Conservation (phyloP, 768 basidiomycete genomes). For the Tylopilus sp. region DNA sequence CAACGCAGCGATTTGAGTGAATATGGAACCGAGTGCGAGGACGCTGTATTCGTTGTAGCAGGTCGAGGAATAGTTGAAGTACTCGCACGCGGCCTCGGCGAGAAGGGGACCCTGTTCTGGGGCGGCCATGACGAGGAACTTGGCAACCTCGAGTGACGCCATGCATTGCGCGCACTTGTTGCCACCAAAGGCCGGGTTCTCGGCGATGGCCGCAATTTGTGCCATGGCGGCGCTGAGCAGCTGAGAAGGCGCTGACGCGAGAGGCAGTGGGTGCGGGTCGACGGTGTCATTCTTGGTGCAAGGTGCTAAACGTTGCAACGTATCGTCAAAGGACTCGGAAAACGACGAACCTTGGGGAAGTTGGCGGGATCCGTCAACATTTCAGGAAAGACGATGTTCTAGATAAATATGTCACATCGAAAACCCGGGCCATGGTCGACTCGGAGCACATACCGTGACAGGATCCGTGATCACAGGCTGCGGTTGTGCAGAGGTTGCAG, state of each 20-base stretch:
- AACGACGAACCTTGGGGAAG: conserved; percentile 39
- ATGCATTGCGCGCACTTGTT: conserved; percentile 38
- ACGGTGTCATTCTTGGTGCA: conserved; percentile 36
- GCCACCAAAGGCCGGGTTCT: conserved; percentile 34
- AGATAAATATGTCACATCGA: not conserved
- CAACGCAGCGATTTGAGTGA: conserved; percentile 43
- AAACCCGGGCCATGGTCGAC: not conserved
- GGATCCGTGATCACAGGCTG: conserved; percentile 72
- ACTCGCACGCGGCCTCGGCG: conserved; percentile 38
- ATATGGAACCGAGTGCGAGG: conserved; percentile 36
- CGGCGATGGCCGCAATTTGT: conserved; percentile 36
- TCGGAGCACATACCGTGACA: conserved; percentile 42
- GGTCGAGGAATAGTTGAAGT: conserved; percentile 35
- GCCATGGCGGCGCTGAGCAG: conserved; percentile 36
- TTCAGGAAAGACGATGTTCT: conserved; percentile 55
- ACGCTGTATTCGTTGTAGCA: conserved; percentile 35
- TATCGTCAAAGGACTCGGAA: not conserved
- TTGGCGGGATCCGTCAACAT: conserved; percentile 8
- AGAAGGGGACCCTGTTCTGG: conserved; percentile 41
- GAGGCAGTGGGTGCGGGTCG: conserved; percentile 44
- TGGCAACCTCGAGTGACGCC: conserved; percentile 37
- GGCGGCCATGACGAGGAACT: conserved; percentile 40
- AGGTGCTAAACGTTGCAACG: too few relatives aligned
- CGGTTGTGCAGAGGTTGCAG: conserved; percentile 61
- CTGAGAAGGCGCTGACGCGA: conserved; percentile 24